Conservation (phyloP, 208 protist species). For the Leishmania lainsoni region DNA sequence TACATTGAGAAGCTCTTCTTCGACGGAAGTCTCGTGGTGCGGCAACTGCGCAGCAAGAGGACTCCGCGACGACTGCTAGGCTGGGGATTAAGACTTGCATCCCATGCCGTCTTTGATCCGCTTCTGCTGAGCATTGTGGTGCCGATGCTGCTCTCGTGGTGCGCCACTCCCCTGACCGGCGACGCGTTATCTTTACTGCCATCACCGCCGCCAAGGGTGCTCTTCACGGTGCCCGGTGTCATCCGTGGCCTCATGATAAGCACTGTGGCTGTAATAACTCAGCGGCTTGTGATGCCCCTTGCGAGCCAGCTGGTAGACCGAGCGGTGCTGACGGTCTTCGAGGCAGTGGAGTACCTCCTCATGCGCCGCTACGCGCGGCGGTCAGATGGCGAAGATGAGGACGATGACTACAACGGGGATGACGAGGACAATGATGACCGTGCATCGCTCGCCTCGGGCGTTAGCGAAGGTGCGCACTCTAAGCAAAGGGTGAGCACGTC, state of each 20-base stretch:
- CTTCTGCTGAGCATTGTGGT: conserved; percentile 64
- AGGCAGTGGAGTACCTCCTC: conserved; percentile 75
- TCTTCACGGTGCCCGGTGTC: conserved; percentile 45
- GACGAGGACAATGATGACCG: conserved; percentile 15
- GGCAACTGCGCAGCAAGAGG: conserved; percentile 66
- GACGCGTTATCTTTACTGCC: conserved; percentile 5
- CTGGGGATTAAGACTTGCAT: conserved; percentile 59
- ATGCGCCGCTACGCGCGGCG: conserved; percentile 66
- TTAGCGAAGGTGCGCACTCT: conserved; percentile 7
- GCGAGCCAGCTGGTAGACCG: conserved; percentile 64
- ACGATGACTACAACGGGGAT: conserved; percentile 27
- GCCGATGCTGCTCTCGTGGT: conserved; percentile 44
- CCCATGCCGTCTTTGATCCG: conserved; percentile 72
- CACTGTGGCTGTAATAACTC: conserved; percentile 38
- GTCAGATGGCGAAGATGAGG: conserved; percentile 49
- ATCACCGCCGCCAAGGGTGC: conserved; percentile 13
- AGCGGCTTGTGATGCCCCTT: conserved; percentile 57
- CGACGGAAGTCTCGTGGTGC: conserved; percentile 71
- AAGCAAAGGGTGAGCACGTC: conserved; percentile 10
- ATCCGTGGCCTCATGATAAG: conserved; percentile 36
- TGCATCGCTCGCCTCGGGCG: conserved; percentile 18
- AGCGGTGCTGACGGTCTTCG: conserved; percentile 60
- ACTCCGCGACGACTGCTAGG: conserved; percentile 48
- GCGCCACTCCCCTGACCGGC: not conserved
- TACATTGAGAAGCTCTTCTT: conserved; percentile 70